These are phyloP conservation scores for Pseudocercospora fijiensis DNA, from an alignment of 2,329 filamentous ascomycete genomes.

Conservation along the genomic window DNA sequence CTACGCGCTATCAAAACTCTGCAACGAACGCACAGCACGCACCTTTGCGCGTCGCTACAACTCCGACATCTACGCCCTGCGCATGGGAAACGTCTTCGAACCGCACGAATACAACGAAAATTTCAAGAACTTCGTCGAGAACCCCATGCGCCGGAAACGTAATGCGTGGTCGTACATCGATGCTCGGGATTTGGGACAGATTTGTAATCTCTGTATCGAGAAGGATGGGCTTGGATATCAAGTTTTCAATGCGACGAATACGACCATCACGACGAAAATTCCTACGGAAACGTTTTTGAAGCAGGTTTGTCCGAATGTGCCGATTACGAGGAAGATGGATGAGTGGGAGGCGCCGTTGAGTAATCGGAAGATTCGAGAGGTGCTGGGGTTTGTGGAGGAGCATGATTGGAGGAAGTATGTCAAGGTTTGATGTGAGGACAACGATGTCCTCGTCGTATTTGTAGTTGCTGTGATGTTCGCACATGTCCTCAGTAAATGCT, in stretches of 20 bases:
- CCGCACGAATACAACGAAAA: conserved; percentile 58
- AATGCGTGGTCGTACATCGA: conserved; percentile 66
- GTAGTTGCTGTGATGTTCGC: not conserved
- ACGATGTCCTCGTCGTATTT: not conserved
- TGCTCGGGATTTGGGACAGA: conserved; percentile 61
- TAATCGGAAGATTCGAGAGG: conserved; percentile 59
- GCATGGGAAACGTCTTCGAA: conserved; percentile 62
- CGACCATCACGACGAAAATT: conserved; percentile 57
- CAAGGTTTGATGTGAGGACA: not conserved
- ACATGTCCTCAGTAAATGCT: not conserved
- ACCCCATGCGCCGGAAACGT: conserved; percentile 53
- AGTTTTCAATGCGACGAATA: conserved; percentile 64
- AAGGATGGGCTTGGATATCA: conserved; percentile 61
- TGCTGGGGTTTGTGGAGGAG: conserved; percentile 60
- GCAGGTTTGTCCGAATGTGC: conserved; percentile 50
- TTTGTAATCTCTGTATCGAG: conserved; percentile 56
- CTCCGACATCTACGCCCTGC: conserved; percentile 57
- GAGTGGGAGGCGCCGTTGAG: conserved; percentile 60
- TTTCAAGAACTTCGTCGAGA: conserved; percentile 53
- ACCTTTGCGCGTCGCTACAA: conserved; percentile 58
- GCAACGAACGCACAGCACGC: conserved; percentile 57
- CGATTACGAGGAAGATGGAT: conserved; percentile 57
- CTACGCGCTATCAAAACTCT: conserved; percentile 62
- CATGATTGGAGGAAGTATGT: conserved; percentile 57
- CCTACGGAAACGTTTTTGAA: conserved; percentile 56